Evolutionary conservation across 768 basidiomycete species (phyloP).

Genomic region (Trametes cubensis): DNA sequence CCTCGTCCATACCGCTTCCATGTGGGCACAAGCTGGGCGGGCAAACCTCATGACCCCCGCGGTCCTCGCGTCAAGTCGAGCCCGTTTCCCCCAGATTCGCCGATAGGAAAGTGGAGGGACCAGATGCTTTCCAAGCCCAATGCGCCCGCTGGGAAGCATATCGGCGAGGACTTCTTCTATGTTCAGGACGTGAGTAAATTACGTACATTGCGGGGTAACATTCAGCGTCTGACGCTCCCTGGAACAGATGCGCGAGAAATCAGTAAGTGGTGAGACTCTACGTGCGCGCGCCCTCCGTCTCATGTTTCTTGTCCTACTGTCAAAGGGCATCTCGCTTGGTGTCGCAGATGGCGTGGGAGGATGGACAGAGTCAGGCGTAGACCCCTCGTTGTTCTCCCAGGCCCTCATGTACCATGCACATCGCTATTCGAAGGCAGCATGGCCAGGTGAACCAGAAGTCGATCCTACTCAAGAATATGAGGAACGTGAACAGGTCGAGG

Average conservation of each 20-base stretch:
- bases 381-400: constrained; percentile 90
- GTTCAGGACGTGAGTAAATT: constrained; percentile 62
- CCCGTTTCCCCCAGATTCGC: constrained; percentile 60
- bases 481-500: constrained; percentile 63
- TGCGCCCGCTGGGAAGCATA: constrained; percentile 39
- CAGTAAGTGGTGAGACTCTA: constrained; percentile 53
- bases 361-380: constrained; percentile 82
- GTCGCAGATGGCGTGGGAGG: constrained; percentile 94
- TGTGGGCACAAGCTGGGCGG: constrained; percentile 77
- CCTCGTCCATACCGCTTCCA: constrained; percentile 70
- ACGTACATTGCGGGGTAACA: too few species aligned
- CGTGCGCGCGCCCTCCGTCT: constrained; percentile 7
- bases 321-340: constrained; percentile 75
- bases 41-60: constrained; percentile 57
- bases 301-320: constrained; percentile 17
- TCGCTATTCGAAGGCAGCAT: constrained; percentile 68
- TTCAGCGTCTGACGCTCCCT: background rate
- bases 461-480: constrained; percentile 77
- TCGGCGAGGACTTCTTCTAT: constrained; percentile 68
- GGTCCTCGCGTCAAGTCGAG: constrained; percentile 35
- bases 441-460: constrained; percentile 83
- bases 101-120: constrained; percentile 73
- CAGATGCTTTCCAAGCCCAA: constrained; percentile 54
- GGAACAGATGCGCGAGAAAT: constrained; percentile 71
- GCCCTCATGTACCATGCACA: constrained; percentile 87